Evolutionary conservation across 192 early-diverging fungal species (phyloP), one percentile per base, ranked within the genome.

Genomic region (Umbelopsis vinacea): DNA sequence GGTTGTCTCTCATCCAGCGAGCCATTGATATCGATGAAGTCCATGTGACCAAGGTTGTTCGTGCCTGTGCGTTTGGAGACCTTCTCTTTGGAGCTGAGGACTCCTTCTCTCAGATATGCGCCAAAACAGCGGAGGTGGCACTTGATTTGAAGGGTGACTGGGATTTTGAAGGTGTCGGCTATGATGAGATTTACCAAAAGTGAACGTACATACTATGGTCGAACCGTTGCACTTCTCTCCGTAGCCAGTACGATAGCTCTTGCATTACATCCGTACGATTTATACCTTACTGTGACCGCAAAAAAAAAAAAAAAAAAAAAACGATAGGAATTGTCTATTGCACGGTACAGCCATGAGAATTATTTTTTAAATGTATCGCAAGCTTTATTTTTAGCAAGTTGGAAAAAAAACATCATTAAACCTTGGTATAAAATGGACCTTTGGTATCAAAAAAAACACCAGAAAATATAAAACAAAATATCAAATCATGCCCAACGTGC

Each of bases 11-110:
- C 0, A 50, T 90, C 71, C 73, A 82, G 2, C 66, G 69, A 29
- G 81, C 87, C 4, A 73, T 89, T 24, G 68, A 71, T 15, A 76
- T 63, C 70, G 52, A 87, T 43, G 87, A 90, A 33, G 77, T 83
- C 37, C 89, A 90, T 73, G 79, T 85, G 5, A 69, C 79, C 57
- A 90, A 90, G 38, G 82, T 78, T 2, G 77, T 86, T 2, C 86
- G 89, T 40, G 52, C 80, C 0, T 82, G 83, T 46, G 86, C 85
- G 71, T 81, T 85, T 9, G 86, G 78, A 21, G 82, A 82, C 45
- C 43, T 85, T 9, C 67, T 85, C n/a, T 83, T 74, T 43, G 79
- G 79, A 0, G 66, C 53, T 4, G 66, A 74, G 22, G 68, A 52
- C 14, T 14, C 22, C 29, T 60, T 69, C 11, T 40, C 47, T 23